A percentile compares a stretch with the other conserved stretches of the same genome.
Evolutionary conservation across 2,329 filamentous ascomycete genomes (phyloP).

Genomic region (Cryphonectria parasitica): DNA sequence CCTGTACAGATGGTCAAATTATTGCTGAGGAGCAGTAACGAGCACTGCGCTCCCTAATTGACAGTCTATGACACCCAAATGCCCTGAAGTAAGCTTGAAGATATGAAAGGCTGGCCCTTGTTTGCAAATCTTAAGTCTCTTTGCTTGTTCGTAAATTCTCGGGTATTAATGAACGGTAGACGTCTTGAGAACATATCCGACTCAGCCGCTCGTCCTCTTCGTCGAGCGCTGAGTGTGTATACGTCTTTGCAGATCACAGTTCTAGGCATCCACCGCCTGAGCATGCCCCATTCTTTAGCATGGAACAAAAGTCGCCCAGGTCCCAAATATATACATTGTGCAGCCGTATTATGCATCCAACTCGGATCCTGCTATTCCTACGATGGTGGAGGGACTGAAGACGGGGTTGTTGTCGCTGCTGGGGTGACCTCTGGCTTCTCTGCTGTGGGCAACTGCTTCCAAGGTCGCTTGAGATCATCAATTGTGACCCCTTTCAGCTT

Average conservation of each 20-base stretch:
- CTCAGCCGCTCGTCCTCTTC: background rate
- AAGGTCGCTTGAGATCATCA: constrained; percentile 80
- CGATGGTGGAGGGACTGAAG: constrained; percentile 39
- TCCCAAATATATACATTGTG: constrained; percentile 15
- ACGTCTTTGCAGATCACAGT: background rate
- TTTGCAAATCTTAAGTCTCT: background rate
- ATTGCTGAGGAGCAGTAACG: background rate
- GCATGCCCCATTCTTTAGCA: background rate
- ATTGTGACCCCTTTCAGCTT: constrained; percentile 80
- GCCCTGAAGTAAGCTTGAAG: background rate
- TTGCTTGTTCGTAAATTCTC: background rate
- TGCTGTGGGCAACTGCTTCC: constrained; percentile 63
- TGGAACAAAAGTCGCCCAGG: background rate
- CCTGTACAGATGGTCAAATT: background rate
- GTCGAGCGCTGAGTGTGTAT: background rate
- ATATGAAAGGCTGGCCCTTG: background rate
- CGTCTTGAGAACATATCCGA: background rate
- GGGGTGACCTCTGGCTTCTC: constrained; percentile 42
- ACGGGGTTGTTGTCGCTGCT: constrained; percentile 37
- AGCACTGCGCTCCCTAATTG: background rate
- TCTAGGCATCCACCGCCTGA: background rate
- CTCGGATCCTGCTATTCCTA: constrained; percentile 36
- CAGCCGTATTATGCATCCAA: constrained; percentile 29
- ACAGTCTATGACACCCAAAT: background rate
- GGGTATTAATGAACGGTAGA: background rate